These are phyloP conservation scores for Takashimella tepidaria DNA, from an alignment of 1,284 basidiomycete species.

Conservation along the genomic window DNA sequence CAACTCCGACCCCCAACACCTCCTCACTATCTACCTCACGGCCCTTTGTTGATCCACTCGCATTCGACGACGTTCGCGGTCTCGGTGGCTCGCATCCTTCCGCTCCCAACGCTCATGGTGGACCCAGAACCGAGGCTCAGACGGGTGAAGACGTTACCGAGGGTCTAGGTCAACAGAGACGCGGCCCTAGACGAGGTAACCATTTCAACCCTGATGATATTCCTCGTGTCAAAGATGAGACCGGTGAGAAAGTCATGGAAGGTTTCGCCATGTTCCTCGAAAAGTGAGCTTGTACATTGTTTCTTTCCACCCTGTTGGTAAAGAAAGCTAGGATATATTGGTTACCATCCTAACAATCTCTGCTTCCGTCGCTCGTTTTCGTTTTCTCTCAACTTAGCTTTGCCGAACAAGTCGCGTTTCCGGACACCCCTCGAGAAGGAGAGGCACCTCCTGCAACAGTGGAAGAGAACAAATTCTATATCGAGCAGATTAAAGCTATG, in stretches of 20 bases:
- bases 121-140: constrained; percentile 6
- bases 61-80: constrained; percentile 41
- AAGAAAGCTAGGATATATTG: constrained; percentile 1
- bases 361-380: too few species aligned
- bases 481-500: constrained; percentile 89
- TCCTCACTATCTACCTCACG: constrained; percentile 29
- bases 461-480: constrained; percentile 59
- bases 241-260: constrained; percentile 86
- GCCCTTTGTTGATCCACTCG: constrained; percentile 34
- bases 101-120: constrained; percentile 2
- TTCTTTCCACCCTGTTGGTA: too few species aligned
- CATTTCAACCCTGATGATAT: constrained; percentile 56
- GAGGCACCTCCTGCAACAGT: constrained; percentile 46
- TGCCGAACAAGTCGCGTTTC: constrained; percentile 69
- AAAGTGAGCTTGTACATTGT: constrained; percentile 64
- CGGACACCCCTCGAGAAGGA: constrained; percentile 66
- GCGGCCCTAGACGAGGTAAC: not conserved
- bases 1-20: constrained; percentile 18
- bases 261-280: constrained; percentile 86
- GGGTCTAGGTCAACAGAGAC: not conserved
- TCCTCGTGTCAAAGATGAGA: constrained; percentile 81
- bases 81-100: constrained; percentile 28
- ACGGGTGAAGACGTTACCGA: constrained; percentile 6
- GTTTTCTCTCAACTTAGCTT: constrained; percentile 55
- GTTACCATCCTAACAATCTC: constrained; percentile 4